Conservation (phyloP, 257 asterid genomes). For the Solanum microdontum region DNA sequence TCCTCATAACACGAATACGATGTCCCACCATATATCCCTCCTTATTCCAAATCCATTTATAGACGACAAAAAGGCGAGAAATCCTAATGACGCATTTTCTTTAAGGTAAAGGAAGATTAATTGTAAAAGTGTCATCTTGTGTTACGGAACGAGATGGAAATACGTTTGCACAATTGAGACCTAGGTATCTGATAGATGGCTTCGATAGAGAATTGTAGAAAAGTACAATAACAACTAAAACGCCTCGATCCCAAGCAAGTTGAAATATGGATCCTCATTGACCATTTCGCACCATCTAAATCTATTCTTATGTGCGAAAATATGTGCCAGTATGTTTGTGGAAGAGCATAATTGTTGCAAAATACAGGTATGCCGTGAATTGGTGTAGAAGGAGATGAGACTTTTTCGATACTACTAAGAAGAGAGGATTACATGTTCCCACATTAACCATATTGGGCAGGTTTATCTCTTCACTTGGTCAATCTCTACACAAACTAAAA, state of each 20-base stretch:
- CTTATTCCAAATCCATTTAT: not conserved
- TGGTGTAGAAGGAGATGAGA: not conserved
- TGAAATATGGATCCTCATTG: not conserved
- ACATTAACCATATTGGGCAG: not conserved
- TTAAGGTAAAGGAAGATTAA: not conserved
- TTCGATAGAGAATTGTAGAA: not conserved
- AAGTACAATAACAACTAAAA: not conserved
- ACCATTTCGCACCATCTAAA: not conserved
- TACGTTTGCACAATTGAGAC: not conserved
- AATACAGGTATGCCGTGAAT: not conserved
- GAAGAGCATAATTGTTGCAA: not conserved
- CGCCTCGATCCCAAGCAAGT: not conserved
- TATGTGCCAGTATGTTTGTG: not conserved
- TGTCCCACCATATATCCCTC: not conserved
- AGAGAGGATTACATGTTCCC: not conserved
- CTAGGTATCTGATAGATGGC: not conserved
- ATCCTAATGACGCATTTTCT: not conserved
- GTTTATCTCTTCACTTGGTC: not conserved
- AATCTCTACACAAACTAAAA: not conserved
- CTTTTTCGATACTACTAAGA: not conserved
- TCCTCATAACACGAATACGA: not conserved
- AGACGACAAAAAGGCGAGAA: not conserved
- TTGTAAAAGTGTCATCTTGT: not conserved
- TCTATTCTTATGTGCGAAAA: not conserved
- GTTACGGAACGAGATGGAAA: not conserved